Base-by-base conservation (phyloP, 306 rosid genomes). In the Canavalia gladiata region DNA sequence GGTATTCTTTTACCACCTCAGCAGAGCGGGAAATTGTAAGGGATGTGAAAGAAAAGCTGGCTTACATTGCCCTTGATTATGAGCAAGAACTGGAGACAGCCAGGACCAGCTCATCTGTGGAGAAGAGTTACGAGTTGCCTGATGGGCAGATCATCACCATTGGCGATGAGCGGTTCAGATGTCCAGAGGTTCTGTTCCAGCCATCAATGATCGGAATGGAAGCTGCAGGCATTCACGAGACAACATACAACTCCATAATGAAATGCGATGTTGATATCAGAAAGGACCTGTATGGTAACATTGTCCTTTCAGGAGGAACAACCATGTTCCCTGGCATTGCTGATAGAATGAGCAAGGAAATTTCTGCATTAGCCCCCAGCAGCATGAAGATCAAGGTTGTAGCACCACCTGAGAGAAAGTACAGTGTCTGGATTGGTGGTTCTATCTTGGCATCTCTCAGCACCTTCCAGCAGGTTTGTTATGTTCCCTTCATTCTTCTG, bases 341-440 rank as follows among this genome's bases (percentile, higher is more conserved):
- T 81, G 99, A 95, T 54, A 89, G 99, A 80, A 95, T 95, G 99
- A 93, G 94, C 94, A 95, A 91, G 88, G 99, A 95, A 89, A 93
- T 95, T 39, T 89, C 99, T 58, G 98, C 99, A 5, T 92, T 95
- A 12, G 99, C 99, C 43, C 99, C 99, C 6, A 95, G 99, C 90
- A 93, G 98, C 88, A 95, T 95, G 99, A 95, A 95, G 92, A 95
- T 95, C 82, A 95, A 95, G 94, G 99, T 95, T 41, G 99, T 95
- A 34, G 99, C 99, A 25, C 99, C 99, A 31, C 99, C 99, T 0
- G 99, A 95, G 94, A 89, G 99, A 82, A 95, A 95, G 84, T 95
- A 95, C 85, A 95, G 99, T 93, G 99, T 95, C 87, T 95, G 99
- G 99, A 95, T 95, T 29, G 99, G 99, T 78, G 99, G 99, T 57